Percentiles rank a stretch among this genome's conserved stretches.
Conservation (phyloP, 768 basidiomycete species). For the Tephrocybe sp. region DNA sequence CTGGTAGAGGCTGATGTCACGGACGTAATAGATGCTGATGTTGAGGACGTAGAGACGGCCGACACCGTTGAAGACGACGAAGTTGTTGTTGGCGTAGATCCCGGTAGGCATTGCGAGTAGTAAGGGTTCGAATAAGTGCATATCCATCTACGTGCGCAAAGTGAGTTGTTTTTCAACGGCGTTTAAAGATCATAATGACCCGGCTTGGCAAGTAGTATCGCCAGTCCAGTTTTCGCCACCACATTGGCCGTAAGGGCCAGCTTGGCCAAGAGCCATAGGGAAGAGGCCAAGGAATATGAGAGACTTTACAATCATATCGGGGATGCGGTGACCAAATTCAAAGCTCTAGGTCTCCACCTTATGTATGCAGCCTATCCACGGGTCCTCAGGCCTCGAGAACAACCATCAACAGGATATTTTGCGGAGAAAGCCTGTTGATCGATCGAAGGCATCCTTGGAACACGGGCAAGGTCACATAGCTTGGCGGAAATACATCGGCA, state of each 20-base stretch:
- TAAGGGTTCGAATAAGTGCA: constrained; percentile 33
- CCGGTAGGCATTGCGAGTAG: constrained; percentile 38
- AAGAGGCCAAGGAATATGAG: constrained; percentile 9
- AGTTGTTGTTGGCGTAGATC: constrained; percentile 6
- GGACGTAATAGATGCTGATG: neutral
- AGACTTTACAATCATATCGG: constrained; percentile 7
- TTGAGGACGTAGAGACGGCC: neutral
- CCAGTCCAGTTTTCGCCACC: constrained; percentile 36
- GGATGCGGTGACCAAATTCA: neutral
- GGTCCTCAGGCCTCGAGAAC: neutral
- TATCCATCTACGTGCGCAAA: constrained; percentile 25
- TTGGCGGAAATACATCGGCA: constrained; percentile 8
- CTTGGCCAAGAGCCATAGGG: constrained; percentile 16
- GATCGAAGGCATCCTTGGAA: neutral
- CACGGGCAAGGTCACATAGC: neutral
- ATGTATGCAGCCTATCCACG: neutral
- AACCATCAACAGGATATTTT: neutral
- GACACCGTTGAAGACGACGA: neutral
- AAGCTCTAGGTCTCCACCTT: too few relatives aligned
- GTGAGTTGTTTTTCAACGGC: neutral
- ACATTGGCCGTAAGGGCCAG: constrained; percentile 28
- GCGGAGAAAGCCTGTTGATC: neutral
- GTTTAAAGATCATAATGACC: constrained; percentile 19
- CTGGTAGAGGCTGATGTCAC: neutral
- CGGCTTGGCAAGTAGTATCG: constrained; percentile 28